Conservation (phyloP, 495 filamentous ascomycete species). For the Choiromyces venosus region DNA sequence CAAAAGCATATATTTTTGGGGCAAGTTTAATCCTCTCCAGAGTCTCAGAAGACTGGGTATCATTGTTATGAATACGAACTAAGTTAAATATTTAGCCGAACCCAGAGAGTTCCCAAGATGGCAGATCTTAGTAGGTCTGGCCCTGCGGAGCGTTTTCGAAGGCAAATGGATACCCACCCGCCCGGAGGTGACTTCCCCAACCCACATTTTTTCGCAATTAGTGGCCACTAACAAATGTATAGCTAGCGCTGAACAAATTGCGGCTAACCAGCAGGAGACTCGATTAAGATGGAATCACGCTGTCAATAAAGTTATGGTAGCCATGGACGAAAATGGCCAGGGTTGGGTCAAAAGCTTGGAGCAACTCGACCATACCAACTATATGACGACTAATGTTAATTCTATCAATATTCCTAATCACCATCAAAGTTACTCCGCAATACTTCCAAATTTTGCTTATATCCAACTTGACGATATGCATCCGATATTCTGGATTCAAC, state of each 20-base stretch:
- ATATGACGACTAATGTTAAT: not conserved
- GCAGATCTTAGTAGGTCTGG: not conserved
- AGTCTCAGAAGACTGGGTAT: not conserved
- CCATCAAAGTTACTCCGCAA: not conserved
- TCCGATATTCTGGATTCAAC: not conserved
- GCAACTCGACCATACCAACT: rapidly evolving
- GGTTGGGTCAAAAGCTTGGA: not conserved
- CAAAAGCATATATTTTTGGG: not conserved
- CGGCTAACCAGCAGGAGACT: not conserved
- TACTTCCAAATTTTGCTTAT: not conserved
- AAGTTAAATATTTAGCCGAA: not conserved
- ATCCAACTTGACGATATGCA: not conserved
- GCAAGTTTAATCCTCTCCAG: not conserved
- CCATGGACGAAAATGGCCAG: not conserved
- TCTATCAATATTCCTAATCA: not conserved
- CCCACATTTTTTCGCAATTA: not conserved
- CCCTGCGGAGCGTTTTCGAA: not conserved
- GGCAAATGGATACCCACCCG: not conserved
- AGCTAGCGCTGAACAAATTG: not conserved
- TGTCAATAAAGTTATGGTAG: not conserved
- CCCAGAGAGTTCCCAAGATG: not conserved
- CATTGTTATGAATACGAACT: not conserved
- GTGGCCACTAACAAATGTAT: not conserved
- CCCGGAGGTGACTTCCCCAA: not conserved
- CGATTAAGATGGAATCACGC: not conserved